A percentile compares a stretch with the other conserved stretches of the same genome.
Evolutionary conservation across 208 protist genomes (phyloP).

Genomic region (Trypanosoma caninum): DNA sequence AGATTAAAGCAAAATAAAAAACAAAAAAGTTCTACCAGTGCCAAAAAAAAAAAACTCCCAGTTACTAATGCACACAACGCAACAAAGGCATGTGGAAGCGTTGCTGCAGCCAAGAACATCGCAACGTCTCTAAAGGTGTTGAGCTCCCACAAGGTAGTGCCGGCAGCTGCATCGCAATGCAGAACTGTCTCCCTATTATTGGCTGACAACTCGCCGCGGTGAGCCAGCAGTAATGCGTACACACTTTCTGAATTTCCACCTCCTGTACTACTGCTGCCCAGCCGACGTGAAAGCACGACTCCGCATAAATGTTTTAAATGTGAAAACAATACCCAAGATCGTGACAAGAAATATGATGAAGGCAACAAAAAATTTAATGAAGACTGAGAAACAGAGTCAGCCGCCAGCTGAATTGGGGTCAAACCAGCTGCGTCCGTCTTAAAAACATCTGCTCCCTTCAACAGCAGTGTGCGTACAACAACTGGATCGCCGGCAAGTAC

Average conservation of each 20-base stretch:
- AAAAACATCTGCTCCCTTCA: constrained; percentile 42
- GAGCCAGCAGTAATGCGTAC: constrained; percentile 24
- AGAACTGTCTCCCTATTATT: constrained; percentile 27
- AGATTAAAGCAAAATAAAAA: not conserved
- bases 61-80: constrained; percentile 11
- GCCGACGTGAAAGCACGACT: not conserved
- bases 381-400: not conserved
- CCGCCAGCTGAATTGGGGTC: constrained; percentile 28
- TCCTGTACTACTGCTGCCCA: not conserved
- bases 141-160: constrained; percentile 17
- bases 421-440: constrained; percentile 7
- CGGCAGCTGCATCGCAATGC: constrained; percentile 11
- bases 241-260: constrained; percentile 18
- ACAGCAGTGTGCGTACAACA: constrained; percentile 59
- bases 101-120: constrained; percentile 13
- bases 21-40: not conserved
- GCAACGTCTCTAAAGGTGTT: constrained; percentile 14
- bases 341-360: not conserved
- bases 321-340: not conserved
- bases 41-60: not conserved
- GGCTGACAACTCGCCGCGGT: constrained; percentile 23
- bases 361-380: no score
- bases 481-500: constrained; percentile 40
- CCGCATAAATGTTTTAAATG: not conserved
- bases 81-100: constrained; percentile 34